Conservation (phyloP, 2,329 filamentous ascomycete genomes). For the Ophiosphaerella narmari region DNA sequence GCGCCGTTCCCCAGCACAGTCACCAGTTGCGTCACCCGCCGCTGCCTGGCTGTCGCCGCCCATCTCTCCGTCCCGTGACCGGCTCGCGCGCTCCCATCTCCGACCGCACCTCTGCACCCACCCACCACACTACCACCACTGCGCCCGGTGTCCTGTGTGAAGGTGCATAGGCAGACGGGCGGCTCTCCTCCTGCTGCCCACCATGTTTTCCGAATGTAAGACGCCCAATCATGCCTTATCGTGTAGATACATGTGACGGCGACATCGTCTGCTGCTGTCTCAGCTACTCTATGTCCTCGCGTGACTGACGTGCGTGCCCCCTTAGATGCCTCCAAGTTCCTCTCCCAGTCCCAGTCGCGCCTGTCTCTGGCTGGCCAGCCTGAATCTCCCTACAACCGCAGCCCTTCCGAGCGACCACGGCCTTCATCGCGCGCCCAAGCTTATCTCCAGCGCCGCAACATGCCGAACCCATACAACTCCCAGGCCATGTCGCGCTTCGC, state of each 20-base stretch:
- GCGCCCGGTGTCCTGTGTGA: slow-evolving; percentile 20
- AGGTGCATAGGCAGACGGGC: slow-evolving; percentile 25
- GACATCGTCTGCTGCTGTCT: slow-evolving; percentile 31
- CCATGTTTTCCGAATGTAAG: slow-evolving; percentile 91
- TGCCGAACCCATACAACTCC: slow-evolving; percentile 78
- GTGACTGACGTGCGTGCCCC: slow-evolving; percentile 48
- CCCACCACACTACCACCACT: slow-evolving; percentile 24
- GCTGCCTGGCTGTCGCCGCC: slow-evolving; percentile 22
- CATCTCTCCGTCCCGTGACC: slow-evolving; percentile 6
- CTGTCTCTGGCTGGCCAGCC: slow-evolving; percentile 71
- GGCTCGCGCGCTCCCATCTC: slow-evolving; percentile 5
- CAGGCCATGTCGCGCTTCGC: slow-evolving; percentile 71
- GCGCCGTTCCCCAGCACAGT: not conserved
- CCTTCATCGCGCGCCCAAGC: slow-evolving; percentile 54
- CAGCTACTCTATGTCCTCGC: slow-evolving; percentile 36
- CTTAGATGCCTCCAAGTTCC: slow-evolving; percentile 91
- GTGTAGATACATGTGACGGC: slow-evolving; percentile 38
- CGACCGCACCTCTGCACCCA: slow-evolving; percentile 19
- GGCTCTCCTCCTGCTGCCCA: slow-evolving; percentile 14
- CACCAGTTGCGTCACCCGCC: slow-evolving; percentile 37
- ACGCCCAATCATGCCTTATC: slow-evolving; percentile 38
- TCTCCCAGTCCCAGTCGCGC: slow-evolving; percentile 95
- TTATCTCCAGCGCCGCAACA: slow-evolving; percentile 54
- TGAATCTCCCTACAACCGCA: slow-evolving; percentile 54
- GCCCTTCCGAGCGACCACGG: slow-evolving; percentile 53